A percentile compares a stretch with the other conserved stretches of the same genome.
phyloP scores from a whole-genome alignment of 2,329 filamentous ascomycete species.

The Pseudogymnoascus sp. region DNA sequence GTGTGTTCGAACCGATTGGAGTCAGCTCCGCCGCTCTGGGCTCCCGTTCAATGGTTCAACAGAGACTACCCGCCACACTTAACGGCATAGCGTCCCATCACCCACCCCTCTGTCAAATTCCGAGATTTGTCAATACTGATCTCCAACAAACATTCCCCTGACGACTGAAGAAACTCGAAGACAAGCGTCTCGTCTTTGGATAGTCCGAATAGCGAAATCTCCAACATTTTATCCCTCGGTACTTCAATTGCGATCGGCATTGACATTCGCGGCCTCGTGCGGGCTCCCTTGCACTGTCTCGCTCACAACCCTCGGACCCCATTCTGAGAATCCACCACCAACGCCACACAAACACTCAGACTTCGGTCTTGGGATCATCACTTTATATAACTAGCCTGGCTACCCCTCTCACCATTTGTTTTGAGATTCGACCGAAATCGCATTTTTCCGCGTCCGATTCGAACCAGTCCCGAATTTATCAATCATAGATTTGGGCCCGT shows the following conservation, averaged over 20 bases:
- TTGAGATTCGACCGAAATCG: not conserved
- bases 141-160: not conserved
- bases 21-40: not conserved
- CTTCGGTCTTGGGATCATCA: not conserved
- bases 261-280: not conserved
- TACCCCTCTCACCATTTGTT: not conserved
- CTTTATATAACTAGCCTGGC: not conserved
- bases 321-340: slow-evolving; percentile 5
- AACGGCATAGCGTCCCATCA: not conserved
- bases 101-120: not conserved
- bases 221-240: not conserved
- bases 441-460: not conserved
- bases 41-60: not conserved
- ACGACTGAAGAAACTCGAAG: not conserved
- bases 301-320: slow-evolving; percentile 1
- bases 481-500: not conserved
- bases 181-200: not conserved
- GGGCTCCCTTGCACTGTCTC: not conserved
- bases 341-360: not conserved
- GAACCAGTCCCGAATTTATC: not conserved
- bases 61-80: not conserved
- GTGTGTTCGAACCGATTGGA: not conserved
- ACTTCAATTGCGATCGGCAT: slow-evolving; percentile 6
- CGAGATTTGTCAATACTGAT: not conserved
- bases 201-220: not conserved